Conservation (phyloP, 306 rosid species). For the Vigna reflexopilosa region DNA sequence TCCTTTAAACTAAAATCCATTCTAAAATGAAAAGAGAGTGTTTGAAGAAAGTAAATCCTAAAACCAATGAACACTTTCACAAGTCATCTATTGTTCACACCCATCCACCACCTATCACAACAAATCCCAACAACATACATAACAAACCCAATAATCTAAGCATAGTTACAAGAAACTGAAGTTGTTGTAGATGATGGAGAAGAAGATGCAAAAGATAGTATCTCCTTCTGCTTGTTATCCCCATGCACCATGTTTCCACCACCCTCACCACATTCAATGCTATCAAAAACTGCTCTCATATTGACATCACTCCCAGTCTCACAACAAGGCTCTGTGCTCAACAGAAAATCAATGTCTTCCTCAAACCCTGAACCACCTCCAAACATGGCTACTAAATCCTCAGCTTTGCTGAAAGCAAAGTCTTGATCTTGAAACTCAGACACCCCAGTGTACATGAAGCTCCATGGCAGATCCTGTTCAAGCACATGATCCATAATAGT, state of each 20-base stretch:
- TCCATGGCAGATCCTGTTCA: slow-evolving; percentile 62
- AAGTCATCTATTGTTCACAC: slow-evolving; percentile 23
- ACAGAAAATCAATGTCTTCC: slow-evolving; percentile 66
- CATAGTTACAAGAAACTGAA: slow-evolving; percentile 55
- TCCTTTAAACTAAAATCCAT: slow-evolving; percentile 37
- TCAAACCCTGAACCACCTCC: slow-evolving; percentile 59
- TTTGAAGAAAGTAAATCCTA: not conserved
- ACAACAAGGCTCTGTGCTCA: slow-evolving; percentile 45
- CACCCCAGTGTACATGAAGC: slow-evolving; percentile 58
- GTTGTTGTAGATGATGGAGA: slow-evolving; percentile 72
- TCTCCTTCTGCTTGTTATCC: slow-evolving; percentile 39
- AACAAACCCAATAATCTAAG: slow-evolving; percentile 44
- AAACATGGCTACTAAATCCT: slow-evolving; percentile 54
- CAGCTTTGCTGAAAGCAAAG: slow-evolving; percentile 44
- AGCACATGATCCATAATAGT: slow-evolving; percentile 50
- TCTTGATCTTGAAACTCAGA: slow-evolving; percentile 49
- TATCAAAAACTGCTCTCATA: slow-evolving; percentile 44
- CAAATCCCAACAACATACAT: slow-evolving; percentile 25
- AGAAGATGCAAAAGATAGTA: slow-evolving; percentile 48
- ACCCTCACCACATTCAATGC: slow-evolving; percentile 35
- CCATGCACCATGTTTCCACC: slow-evolving; percentile 40
- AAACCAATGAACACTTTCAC: slow-evolving; percentile 36
- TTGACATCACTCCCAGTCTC: slow-evolving; percentile 43
- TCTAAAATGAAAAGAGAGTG: slow-evolving; percentile 11
- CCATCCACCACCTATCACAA: slow-evolving; percentile 43